Evolutionary conservation across 2,329 filamentous ascomycete species (phyloP).

Genomic region (Rutstroemia sp.): DNA sequence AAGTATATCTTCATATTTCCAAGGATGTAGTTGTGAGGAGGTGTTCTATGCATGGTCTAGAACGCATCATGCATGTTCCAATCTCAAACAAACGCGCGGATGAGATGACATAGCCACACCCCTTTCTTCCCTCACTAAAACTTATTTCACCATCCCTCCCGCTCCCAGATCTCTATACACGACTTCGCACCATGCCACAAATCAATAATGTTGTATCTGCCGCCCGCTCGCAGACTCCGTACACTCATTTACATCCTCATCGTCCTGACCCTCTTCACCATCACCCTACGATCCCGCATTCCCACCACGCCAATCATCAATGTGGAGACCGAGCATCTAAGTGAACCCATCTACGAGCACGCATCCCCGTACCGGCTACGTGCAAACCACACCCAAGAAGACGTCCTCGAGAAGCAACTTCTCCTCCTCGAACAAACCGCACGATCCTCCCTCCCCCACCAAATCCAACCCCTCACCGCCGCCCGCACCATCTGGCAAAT

Average conservation of each 20-base stretch:
- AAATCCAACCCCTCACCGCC: constrained; percentile 5
- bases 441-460: neutral
- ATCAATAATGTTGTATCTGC: constrained; percentile 4
- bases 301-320: neutral
- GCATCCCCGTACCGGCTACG: constrained; percentile 14
- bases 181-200: constrained; percentile 3
- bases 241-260: neutral
- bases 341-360: constrained; percentile 15
- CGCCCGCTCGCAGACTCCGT: neutral
- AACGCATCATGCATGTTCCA: too few relatives aligned
- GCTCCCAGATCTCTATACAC: too few relatives aligned
- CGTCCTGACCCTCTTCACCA: neutral
- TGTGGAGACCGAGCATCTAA: neutral
- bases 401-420: constrained; percentile 13
- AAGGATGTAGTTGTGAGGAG: too few relatives aligned
- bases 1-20: too few relatives aligned
- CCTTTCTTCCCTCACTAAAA: too few relatives aligned
- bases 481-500: constrained; percentile 19
- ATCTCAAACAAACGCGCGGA: too few relatives aligned
- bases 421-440: constrained; percentile 10
- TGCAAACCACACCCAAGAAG: constrained; percentile 14
- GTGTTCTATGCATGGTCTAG: too few relatives aligned
- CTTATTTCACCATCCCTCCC: too few relatives aligned
- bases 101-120: too few relatives aligned
- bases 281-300: neutral